Evolutionary conservation across 108 stramenopile species (phyloP), one percentile per base, ranked within the genome.

Genomic region (Nitzschia sp.): DNA sequence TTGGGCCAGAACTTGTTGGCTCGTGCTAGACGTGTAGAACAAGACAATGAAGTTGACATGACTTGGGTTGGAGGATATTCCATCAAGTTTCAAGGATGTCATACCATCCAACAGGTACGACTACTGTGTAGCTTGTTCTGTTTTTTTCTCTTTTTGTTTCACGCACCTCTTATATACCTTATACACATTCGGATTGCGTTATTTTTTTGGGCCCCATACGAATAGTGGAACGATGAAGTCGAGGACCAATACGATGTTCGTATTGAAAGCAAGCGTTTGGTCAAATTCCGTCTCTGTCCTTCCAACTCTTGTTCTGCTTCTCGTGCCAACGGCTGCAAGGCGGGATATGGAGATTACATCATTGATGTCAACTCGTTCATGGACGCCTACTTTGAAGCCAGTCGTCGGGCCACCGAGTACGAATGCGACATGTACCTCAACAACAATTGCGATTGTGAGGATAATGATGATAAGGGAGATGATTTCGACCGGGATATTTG

Each of bases 271-370:
- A 85, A 88, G 69, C 80, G 87, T 17, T 72, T 93, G 53, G 80
- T 86, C 17, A 83, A 87, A 7, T 93, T 93, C 79, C 86, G 92
- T 55, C 80, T 93, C 10, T 93, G 92, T 44, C 92, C 92, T 24
- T 58, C 76, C 10, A 51, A 71, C 57, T 40, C 70, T 1, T 93
- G 92, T 74, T 65, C 85, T 48, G 63, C 64, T 44, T 50, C 52
- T 17, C 76, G 75, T 57, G 76, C 83, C 42, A 77, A 61, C n/a
- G 92, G 92, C 22, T 93, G 92, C 75, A 48, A 25, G 10, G 43
- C 61, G 9, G 74, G 71, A 54, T 93, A 89, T 69, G 89, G 89
- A 22, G 91, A 93, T 70, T 93, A 93, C 80, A 76, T 93, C 60
- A 75, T 93, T 43, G 86, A 83, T 76, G 85, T 93, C 85, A 72